Conservation (phyloP, 257 asterid species). For the Jacaranda copaia region DNA sequence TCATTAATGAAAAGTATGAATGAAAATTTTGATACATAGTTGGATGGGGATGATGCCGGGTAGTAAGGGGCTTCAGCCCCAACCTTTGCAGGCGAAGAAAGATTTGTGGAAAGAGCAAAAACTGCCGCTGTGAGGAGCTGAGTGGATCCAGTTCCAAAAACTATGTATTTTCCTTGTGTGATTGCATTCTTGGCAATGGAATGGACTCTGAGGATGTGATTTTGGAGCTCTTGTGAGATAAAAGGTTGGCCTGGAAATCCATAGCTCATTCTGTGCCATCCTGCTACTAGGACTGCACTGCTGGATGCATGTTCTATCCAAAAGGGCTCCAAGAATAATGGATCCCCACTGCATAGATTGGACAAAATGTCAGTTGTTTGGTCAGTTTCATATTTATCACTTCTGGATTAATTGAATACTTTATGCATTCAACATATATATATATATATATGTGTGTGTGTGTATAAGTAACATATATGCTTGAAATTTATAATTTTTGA, state of each 20-base stretch:
- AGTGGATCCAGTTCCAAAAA: slow-evolving; percentile 79
- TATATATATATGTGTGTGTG: too few relatives aligned
- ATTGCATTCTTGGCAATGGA: slow-evolving; percentile 56
- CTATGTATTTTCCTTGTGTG: slow-evolving; percentile 54
- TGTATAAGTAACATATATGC: too few relatives aligned
- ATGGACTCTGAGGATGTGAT: slow-evolving; percentile 54
- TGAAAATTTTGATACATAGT: too few relatives aligned
- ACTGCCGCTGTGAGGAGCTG: slow-evolving; percentile 75
- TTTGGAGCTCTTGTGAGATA: slow-evolving; percentile 54
- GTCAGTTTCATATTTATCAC: too few relatives aligned
- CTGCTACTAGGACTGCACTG: slow-evolving; percentile 64
- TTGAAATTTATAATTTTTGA: too few relatives aligned
- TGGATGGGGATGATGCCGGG: neutral
- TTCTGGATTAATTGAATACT: too few relatives aligned
- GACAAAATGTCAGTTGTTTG: neutral
- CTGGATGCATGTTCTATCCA: slow-evolving; percentile 55
- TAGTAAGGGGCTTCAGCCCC: slow-evolving; percentile 22
- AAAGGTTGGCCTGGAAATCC: slow-evolving; percentile 3
- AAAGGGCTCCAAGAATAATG: slow-evolving; percentile 59
- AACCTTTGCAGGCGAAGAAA: slow-evolving; percentile 39
- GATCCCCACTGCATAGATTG: slow-evolving; percentile 57
- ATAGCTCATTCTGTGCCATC: slow-evolving; percentile 93
- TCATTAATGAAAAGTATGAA: too few relatives aligned
- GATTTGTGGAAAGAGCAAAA: slow-evolving; percentile 63
- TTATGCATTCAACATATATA: too few relatives aligned